These are phyloP conservation scores for Baorangia bicolor DNA, from an alignment of 768 basidiomycete species.

Conservation along the genomic window DNA sequence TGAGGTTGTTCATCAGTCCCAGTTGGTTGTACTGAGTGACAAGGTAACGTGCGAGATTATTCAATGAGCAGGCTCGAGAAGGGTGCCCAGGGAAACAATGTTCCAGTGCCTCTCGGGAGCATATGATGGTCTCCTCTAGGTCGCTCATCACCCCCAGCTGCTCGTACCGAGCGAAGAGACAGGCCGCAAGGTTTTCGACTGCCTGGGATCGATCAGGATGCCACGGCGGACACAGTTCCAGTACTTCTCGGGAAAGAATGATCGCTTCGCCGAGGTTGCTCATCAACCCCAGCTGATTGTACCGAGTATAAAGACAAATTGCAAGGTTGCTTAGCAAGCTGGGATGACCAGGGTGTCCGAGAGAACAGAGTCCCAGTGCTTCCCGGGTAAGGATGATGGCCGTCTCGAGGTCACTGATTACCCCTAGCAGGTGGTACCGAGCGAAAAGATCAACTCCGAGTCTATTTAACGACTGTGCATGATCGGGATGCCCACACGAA, in stretches of 20 bases:
- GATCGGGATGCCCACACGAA: background rate
- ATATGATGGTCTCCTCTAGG: background rate
- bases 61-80: background rate
- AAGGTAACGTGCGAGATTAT: background rate
- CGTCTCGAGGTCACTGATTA: background rate
- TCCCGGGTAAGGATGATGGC: background rate
- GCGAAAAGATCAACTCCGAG: background rate
- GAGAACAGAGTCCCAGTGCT: background rate
- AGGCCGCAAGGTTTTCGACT: background rate
- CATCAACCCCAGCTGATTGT: background rate
- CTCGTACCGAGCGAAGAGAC: background rate
- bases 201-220: background rate
- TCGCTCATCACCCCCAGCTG: background rate
- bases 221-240: background rate
- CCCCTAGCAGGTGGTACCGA: background rate
- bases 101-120: background rate
- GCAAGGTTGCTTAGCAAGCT: background rate
- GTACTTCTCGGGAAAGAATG: background rate
- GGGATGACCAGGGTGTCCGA: background rate
- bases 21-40: background rate
- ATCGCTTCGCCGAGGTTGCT: background rate
- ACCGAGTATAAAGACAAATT: background rate
- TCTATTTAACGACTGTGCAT: background rate
- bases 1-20: background rate
- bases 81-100: background rate